Percentiles rank a stretch among this genome's conserved stretches.
Evolutionary conservation across 768 basidiomycete genomes (phyloP).

Genomic region (Coprinellus micaceus): DNA sequence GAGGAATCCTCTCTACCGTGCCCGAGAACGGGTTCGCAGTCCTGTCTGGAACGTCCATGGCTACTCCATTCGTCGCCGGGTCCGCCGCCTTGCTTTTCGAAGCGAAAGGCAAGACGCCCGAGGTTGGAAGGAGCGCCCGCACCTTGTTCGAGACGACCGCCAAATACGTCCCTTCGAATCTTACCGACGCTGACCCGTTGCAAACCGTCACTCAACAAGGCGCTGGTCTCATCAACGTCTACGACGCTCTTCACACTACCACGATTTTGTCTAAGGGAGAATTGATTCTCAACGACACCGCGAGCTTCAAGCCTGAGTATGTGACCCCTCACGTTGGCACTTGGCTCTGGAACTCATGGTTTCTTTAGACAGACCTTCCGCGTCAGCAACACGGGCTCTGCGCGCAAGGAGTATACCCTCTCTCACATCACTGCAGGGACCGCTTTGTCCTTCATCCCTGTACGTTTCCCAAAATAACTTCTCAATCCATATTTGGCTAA

Average conservation of each 20-base stretch:
- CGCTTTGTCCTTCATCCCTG: neutral
- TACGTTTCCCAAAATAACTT: neutral
- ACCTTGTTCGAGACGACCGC: constrained; percentile 50
- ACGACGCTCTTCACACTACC: constrained; percentile 50
- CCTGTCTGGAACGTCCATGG: constrained; percentile 39
- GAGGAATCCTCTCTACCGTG: constrained; percentile 44
- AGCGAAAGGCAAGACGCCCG: constrained; percentile 29
- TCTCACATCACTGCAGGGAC: neutral
- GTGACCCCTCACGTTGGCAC: constrained; percentile 19
- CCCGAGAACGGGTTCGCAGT: constrained; percentile 34
- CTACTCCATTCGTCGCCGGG: constrained; percentile 40
- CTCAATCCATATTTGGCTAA: neutral
- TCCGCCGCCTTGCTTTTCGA: constrained; percentile 37
- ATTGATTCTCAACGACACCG: constrained; percentile 63
- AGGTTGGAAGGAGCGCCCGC: constrained; percentile 26
- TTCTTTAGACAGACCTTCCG: constrained; percentile 43
- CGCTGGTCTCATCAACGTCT: constrained; percentile 55
- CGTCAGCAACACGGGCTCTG: constrained; percentile 46
- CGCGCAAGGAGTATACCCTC: constrained; percentile 15
- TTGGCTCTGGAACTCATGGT: neutral
- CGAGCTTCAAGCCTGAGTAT: constrained; percentile 44
- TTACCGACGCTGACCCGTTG: constrained; percentile 46
- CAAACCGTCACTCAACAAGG: constrained; percentile 54
- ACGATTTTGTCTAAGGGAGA: constrained; percentile 54
- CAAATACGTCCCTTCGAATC: constrained; percentile 36